A percentile compares a stretch with the other conserved stretches of the same genome.
These are phyloP conservation scores for Xylaria sp. DNA, from an alignment of 2,329 filamentous ascomycete genomes.

Conservation along the genomic window DNA sequence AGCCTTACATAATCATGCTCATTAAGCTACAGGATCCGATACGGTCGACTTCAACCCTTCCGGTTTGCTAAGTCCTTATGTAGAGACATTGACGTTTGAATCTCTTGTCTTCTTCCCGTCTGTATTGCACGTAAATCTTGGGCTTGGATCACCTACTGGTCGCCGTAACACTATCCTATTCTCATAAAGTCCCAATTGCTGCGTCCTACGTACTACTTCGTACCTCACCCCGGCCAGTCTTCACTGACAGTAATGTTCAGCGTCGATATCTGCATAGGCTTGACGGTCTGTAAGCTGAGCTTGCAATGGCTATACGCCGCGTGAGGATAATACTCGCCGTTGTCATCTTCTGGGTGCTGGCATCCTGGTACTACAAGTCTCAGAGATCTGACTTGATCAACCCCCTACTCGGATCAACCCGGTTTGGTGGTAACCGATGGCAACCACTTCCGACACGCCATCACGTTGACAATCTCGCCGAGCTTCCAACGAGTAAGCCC, in stretches of 20 bases:
- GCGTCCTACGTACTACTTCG: not conserved
- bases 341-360: constrained; percentile 29
- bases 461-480: constrained; percentile 30
- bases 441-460: constrained; percentile 34
- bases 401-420: constrained; percentile 11
- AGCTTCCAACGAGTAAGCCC: constrained; percentile 35
- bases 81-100: too few relatives aligned
- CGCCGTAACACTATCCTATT: not conserved
- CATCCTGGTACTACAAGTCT: constrained; percentile 32
- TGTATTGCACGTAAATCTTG: too few relatives aligned
- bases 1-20: too few relatives aligned
- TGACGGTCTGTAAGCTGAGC: constrained; percentile 2
- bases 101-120: too few relatives aligned
- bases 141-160: not conserved
- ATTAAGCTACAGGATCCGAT: too few relatives aligned
- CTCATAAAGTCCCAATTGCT: not conserved
- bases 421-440: constrained; percentile 25
- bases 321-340: constrained; percentile 29
- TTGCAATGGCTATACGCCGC: constrained; percentile 30
- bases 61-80: too few relatives aligned
- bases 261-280: not conserved
- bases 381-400: constrained; percentile 17
- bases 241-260: constrained; percentile 6
- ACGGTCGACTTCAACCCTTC: too few relatives aligned
- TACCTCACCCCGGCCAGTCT: not conserved